Evolutionary conservation across 2,329 filamentous ascomycete species (phyloP).

Genomic region (Alternaria viburni): DNA sequence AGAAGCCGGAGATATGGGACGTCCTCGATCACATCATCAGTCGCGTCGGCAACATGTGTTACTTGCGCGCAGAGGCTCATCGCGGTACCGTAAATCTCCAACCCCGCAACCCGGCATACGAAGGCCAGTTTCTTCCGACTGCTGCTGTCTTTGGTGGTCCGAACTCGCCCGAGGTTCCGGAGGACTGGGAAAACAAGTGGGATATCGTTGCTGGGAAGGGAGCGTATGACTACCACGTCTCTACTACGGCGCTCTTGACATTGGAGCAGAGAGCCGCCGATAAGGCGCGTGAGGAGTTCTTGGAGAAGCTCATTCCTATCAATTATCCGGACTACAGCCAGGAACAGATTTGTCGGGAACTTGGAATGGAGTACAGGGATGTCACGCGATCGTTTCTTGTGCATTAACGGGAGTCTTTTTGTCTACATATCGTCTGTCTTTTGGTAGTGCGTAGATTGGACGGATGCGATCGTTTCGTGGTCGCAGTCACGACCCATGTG

Average conservation of each 20-base stretch:
- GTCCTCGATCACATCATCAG: background rate
- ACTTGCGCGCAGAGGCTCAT: background rate
- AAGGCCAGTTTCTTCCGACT: background rate
- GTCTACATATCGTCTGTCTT: background rate
- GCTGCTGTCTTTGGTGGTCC: background rate
- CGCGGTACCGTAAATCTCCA: background rate
- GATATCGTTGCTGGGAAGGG: background rate
- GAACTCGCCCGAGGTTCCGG: background rate
- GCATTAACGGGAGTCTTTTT: background rate
- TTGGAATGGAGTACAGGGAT: background rate
- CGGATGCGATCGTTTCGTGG: background rate
- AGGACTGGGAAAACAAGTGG: background rate
- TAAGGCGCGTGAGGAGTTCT: background rate
- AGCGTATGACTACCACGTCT: background rate
- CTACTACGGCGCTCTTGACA: background rate
- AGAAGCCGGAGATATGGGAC: background rate
- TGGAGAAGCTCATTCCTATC: background rate
- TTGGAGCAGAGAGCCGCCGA: background rate
- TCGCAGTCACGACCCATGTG: background rate
- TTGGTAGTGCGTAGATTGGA: background rate
- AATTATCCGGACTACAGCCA: background rate
- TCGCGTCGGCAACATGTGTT: background rate
- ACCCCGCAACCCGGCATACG: background rate
- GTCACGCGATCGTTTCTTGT: background rate
- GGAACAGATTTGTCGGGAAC: background rate